phyloP scores from a whole-genome alignment of 257 asterid genomes.

The Henckelia pumila region DNA sequence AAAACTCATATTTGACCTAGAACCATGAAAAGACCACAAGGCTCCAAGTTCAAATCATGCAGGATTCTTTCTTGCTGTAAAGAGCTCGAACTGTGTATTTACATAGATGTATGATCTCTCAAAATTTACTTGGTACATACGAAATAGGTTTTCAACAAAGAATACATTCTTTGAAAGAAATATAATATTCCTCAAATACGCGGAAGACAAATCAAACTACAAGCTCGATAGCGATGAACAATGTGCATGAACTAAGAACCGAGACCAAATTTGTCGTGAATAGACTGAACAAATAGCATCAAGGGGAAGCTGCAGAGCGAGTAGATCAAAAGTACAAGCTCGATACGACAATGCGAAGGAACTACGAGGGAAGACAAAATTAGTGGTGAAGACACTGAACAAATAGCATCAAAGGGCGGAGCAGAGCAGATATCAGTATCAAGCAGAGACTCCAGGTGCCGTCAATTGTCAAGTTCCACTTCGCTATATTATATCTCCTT shows the following conservation, averaged over 20 bases:
- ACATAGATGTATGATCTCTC: slow-evolving; percentile 3
- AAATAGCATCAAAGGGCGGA: neutral
- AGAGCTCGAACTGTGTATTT: no score
- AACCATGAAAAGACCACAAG: no score
- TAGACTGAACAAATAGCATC: neutral
- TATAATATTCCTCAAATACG: slow-evolving; percentile 1
- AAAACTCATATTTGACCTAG: no score
- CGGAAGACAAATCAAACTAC: slow-evolving; percentile 2
- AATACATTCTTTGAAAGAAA: neutral
- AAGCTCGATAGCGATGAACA: neutral
- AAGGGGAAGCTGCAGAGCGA: neutral
- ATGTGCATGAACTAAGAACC: neutral
- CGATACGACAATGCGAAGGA: neutral
- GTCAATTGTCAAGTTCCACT: slow-evolving; percentile 16
- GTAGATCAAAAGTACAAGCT: neutral
- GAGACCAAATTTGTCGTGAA: neutral
- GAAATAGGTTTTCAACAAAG: slow-evolving; percentile 11
- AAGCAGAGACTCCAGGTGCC: neutral
- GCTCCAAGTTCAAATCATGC: no score
- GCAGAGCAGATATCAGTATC: neutral
- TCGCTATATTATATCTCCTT: neutral
- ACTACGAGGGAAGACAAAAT: slow-evolving; percentile 15
- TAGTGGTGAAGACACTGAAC: neutral
- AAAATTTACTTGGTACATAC: slow-evolving; percentile 21
- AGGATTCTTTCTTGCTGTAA: neutral